A percentile compares a stretch with the other conserved stretches of the same genome.
phyloP scores from a whole-genome alignment of 192 early-diverging fungal species.

The Spizellomyces punctatus region DNA sequence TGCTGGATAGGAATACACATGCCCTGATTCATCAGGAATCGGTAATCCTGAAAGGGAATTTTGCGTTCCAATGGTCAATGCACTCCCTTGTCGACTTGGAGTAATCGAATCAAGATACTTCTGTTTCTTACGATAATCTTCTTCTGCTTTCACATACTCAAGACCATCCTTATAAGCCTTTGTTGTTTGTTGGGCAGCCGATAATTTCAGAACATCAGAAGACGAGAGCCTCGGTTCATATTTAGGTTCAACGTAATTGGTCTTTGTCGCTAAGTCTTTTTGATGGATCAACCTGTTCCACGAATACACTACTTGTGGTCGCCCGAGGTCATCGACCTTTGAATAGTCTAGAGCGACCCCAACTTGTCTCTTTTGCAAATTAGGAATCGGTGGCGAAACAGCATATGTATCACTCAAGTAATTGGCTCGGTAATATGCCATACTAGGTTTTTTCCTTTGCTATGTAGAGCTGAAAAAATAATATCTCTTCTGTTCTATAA shows the following conservation, averaged over 20 bases:
- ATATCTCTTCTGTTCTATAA: slow-evolving; percentile 5
- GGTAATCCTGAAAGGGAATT: neutral
- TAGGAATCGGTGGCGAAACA: neutral
- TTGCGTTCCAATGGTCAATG: neutral
- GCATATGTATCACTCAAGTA: neutral
- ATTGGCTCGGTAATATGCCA: slow-evolving; percentile 20
- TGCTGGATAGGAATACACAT: too few relatives aligned
- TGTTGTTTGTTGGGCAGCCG: slow-evolving; percentile 3
- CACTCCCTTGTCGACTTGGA: neutral
- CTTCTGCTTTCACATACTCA: slow-evolving; percentile 18
- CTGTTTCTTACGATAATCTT: slow-evolving; percentile 9
- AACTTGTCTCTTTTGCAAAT: slow-evolving; percentile 11
- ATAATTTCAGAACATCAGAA: neutral
- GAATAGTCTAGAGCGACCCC: slow-evolving; percentile 11
- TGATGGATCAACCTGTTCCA: slow-evolving; percentile 21
- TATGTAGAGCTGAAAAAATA: neutral
- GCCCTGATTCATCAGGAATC: too few relatives aligned
- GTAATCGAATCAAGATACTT: neutral
- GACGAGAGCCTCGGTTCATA: neutral
- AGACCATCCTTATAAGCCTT: slow-evolving; percentile 20
- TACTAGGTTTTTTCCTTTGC: neutral
- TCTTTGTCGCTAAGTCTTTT: slow-evolving; percentile 11
- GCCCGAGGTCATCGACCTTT: slow-evolving; percentile 9
- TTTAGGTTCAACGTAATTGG: neutral
- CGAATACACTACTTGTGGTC: slow-evolving; percentile 8